Percentiles rank a stretch among this genome's conserved stretches.
phyloP scores from a whole-genome alignment of 2,329 filamentous ascomycete species.

The Stylonectria norvegica region DNA sequence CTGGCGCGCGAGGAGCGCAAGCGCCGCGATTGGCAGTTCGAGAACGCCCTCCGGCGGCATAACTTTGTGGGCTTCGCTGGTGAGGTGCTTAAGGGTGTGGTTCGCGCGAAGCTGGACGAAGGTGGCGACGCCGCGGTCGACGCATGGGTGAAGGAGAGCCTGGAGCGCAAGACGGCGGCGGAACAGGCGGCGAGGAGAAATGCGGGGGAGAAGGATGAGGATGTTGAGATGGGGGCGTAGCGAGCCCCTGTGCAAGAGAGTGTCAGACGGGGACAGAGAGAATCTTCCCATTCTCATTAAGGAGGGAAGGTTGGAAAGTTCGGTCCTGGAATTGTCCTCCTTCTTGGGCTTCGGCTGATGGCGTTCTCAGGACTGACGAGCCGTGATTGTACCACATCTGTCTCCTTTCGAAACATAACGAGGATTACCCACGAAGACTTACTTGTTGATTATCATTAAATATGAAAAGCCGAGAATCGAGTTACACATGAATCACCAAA shows the following conservation, averaged over 20 bases:
- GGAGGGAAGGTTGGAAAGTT: no score
- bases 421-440: no score
- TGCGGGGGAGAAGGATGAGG: conserved; percentile 32
- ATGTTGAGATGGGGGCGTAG: conserved; percentile 41
- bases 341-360: no score
- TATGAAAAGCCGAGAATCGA: no score
- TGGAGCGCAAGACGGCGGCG: conserved; percentile 49
- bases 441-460: no score
- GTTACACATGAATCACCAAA: no score
- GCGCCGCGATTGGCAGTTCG: conserved; percentile 84
- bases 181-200: conserved; percentile 34
- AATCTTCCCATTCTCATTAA: no score
- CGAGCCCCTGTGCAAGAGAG: no score
- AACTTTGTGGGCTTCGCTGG: conserved; percentile 97
- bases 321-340: no score
- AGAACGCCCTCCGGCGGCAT: conserved; percentile 86
- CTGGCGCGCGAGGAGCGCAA: conserved; percentile 80
- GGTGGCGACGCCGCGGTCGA: conserved; percentile 64
- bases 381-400: no score
- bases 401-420: no score
- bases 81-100: conserved; percentile 83
- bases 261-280: conserved; percentile 7
- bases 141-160: conserved; percentile 68
- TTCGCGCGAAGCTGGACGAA: conserved; percentile 66
- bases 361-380: no score